Evolutionary conservation across 805 yeast species (phyloP).

Genomic region (Naumovozyma baii): DNA sequence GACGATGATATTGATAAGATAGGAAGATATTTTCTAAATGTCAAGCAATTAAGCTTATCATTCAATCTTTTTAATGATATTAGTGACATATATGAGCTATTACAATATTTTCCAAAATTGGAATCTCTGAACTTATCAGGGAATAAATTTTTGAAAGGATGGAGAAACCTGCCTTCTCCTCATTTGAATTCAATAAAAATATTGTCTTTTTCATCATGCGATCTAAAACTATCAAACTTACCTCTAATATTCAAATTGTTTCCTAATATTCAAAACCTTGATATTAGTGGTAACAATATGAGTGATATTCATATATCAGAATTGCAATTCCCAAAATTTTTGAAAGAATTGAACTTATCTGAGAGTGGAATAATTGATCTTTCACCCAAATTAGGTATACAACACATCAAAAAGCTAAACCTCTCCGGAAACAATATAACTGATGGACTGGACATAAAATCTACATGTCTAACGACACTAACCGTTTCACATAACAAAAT

Average conservation of each 20-base stretch:
- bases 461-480: slow-evolving; percentile 22
- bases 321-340: slow-evolving; percentile 3
- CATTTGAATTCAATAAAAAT: slow-evolving; percentile 3
- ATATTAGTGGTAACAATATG: slow-evolving; percentile 7
- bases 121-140: slow-evolving; percentile 44
- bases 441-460: neutral
- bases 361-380: slow-evolving; percentile 11
- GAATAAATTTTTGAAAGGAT: slow-evolving; percentile 31
- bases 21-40: slow-evolving; percentile 10
- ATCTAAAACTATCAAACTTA: slow-evolving; percentile 3
- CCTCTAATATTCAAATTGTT: slow-evolving; percentile 20
- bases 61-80: slow-evolving; percentile 44
- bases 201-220: slow-evolving; percentile 22
- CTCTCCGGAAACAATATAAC: slow-evolving; percentile 9
- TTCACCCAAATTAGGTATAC: slow-evolving; percentile 5
- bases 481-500: slow-evolving; percentile 48
- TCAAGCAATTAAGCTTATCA: slow-evolving; percentile 45
- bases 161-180: slow-evolving; percentile 1
- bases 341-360: slow-evolving; percentile 15
- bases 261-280: slow-evolving; percentile 28
- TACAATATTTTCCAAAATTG: slow-evolving; percentile 32
- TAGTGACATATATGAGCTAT: slow-evolving; percentile 31
- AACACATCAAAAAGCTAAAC: slow-evolving; percentile 4
- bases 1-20: slow-evolving; percentile 1
- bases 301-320: neutral